Evolutionary conservation across 768 basidiomycete genomes (phyloP), one percentile per base, ranked within the genome.

Genomic region (Lactarius sanguifluus): DNA sequence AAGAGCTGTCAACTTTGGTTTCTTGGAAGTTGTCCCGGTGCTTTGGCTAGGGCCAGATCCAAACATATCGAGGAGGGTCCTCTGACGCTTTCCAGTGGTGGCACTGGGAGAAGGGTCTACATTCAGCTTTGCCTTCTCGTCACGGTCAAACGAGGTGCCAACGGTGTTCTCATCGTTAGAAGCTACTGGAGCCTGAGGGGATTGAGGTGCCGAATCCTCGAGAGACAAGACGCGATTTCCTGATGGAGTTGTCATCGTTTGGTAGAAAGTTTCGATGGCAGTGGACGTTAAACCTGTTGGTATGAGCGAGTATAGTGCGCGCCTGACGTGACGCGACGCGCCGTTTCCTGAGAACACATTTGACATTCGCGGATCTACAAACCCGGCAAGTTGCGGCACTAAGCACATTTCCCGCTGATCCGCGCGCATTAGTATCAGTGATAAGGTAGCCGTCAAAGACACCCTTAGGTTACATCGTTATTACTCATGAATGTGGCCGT

Each of bases 41-140:
- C 69, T 57, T 69, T 71, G 56, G 75, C 75, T 43, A 69, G 61
- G 65, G 47, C 73, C 59, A 76, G 74, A 43, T 9, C 79, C 72
- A 60, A 90, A 80, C 87, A 90, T 87, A 72, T 89, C 88, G 69
- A 80, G 72, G 45, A 91, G 79, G 1, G 87, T 89, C 43, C 81
- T 80, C 77, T 91, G 89, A 56, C 89, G 83, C 70, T 84, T 84
- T 56, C 73, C 65, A 45, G 52, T 63, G 3, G 57, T 45, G 18
- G 54, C 54, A 30, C 32, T 45, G 16, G 60, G 43, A 28, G 64
- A 38, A 36, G 65, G 59, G 8, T 60, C 56, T 18, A 32, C 23
- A n/a, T 59, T 61, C 20, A 62, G 52, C 59, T 65, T 59, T 34
- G 63, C 38, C n/a, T 57, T 50, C 41, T 62, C 55, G 20, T 54